Evolutionary conservation across 805 yeast species (phyloP).

Genomic region (Yarrowia osloensis): DNA sequence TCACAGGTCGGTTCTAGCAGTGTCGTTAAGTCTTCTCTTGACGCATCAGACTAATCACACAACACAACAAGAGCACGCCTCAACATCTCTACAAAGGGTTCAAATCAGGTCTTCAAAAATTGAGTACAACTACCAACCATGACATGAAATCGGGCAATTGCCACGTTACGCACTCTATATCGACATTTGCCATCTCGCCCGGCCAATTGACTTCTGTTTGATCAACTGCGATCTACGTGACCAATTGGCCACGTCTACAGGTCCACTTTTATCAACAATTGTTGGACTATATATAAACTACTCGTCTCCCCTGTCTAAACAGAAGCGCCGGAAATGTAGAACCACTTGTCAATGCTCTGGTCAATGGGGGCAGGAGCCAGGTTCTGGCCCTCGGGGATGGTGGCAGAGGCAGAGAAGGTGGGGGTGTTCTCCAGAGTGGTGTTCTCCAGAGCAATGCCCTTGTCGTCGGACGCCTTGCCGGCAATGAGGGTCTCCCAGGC

Average conservation of each 20-base stretch:
- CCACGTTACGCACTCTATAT: too few relatives aligned
- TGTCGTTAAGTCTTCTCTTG: too few relatives aligned
- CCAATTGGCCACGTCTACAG: not conserved
- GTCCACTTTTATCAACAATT: not conserved
- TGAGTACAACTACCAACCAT: too few relatives aligned
- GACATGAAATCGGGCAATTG: too few relatives aligned
- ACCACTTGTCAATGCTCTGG: constrained; percentile 97
- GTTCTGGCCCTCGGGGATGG: constrained; percentile 70
- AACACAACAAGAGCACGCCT: too few relatives aligned
- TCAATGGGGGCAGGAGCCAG: constrained; percentile 91
- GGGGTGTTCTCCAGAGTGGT: constrained; percentile 65
- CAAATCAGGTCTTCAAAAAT: too few relatives aligned
- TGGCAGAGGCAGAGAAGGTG: constrained; percentile 52
- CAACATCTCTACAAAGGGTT: too few relatives aligned
- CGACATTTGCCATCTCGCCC: too few relatives aligned
- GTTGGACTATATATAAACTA: not conserved
- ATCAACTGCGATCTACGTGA: too few relatives aligned
- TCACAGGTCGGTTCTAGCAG: too few relatives aligned
- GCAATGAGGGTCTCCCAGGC: constrained; percentile 79
- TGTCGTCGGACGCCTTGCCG: constrained; percentile 60
- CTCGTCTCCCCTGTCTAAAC: constrained; percentile 33
- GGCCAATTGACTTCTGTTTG: too few relatives aligned
- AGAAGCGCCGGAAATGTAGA: constrained; percentile 69
- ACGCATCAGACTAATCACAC: too few relatives aligned
- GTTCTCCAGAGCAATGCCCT: constrained; percentile 76